Percentiles rank a stretch among this genome's conserved stretches.
Conservation (phyloP, 2,329 filamentous ascomycete species). For the Magnaporthiopsis incrustans region DNA sequence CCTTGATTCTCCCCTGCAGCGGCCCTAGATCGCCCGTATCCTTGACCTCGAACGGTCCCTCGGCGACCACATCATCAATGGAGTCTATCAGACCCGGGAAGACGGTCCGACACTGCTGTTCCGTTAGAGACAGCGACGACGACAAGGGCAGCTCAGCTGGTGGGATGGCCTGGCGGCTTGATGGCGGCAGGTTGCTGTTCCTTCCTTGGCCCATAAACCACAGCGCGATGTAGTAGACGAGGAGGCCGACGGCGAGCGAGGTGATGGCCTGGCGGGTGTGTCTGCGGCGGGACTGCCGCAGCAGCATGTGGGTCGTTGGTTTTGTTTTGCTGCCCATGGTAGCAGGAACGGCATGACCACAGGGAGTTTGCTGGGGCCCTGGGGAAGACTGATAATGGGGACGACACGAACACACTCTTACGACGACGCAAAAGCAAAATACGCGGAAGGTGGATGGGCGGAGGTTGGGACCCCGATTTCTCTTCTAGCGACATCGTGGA, state of each 20-base stretch:
- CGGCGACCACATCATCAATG: constrained; percentile 34
- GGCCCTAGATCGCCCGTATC: constrained; percentile 30
- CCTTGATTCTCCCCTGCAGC: constrained; percentile 32
- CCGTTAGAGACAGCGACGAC: constrained; percentile 27
- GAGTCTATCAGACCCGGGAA: constrained; percentile 41
- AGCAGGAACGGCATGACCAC: not conserved
- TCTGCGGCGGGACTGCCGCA: constrained; percentile 7
- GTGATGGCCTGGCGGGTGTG: constrained; percentile 16
- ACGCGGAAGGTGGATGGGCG: not conserved
- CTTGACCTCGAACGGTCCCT: constrained; percentile 34
- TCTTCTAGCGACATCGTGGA: not conserved
- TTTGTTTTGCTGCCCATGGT: constrained; percentile 12
- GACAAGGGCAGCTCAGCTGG: not conserved
- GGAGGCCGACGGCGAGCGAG: constrained; percentile 14
- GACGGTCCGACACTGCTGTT: constrained; percentile 30
- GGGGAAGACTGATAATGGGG: not conserved
- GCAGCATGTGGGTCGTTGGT: constrained; percentile 13
- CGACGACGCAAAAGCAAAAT: too few species aligned
- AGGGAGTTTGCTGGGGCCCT: too few species aligned
- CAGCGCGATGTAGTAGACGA: constrained; percentile 17
- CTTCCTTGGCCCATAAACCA: not conserved
- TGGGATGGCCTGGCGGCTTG: too few species aligned
- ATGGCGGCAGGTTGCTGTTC: too few species aligned
- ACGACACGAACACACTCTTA: too few species aligned
- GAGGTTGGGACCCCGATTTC: not conserved